phyloP scores from a whole-genome alignment of 495 filamentous ascomycete genomes.

The Penicillium bialowiezense region DNA sequence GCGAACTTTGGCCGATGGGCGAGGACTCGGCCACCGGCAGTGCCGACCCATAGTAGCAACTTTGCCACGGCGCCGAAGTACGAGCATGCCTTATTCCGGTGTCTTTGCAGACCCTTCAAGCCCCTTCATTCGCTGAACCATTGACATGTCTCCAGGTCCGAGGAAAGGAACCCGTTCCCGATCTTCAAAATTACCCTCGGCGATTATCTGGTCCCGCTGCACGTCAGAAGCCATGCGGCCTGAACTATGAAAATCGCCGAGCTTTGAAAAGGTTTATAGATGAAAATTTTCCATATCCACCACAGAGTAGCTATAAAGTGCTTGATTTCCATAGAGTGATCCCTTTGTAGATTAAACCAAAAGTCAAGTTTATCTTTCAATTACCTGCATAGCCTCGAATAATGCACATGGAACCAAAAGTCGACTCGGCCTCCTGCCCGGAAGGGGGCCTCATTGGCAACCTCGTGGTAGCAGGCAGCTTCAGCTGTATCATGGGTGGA shows the following conservation, averaged over 20 bases:
- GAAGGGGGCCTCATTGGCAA: slow-evolving; percentile 67
- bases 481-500: slow-evolving; percentile 61
- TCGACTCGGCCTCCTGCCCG: slow-evolving; percentile 34
- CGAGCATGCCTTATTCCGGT: neutral
- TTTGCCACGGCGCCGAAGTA: slow-evolving; percentile 2
- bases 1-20: slow-evolving; percentile 1
- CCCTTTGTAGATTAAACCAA: neutral
- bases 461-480: slow-evolving; percentile 67
- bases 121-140: neutral
- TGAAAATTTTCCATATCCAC: neutral
- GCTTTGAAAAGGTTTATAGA: neutral
- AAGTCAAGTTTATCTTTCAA: neutral
- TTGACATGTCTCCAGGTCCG: neutral
- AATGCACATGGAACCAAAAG: slow-evolving; percentile 19
- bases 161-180: neutral
- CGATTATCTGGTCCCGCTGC: neutral
- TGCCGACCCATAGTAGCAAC: neutral
- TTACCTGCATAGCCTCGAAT: slow-evolving; percentile 2
- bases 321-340: neutral
- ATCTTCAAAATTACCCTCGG: neutral
- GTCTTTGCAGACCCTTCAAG: neutral
- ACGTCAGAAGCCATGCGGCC: neutral
- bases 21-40: slow-evolving; percentile 1
- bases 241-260: slow-evolving; percentile 1
- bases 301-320: neutral